A percentile compares a stretch with the other conserved stretches of the same genome.
These are phyloP conservation scores for Leucaena leucocephala DNA, from an alignment of 306 rosid genomes.

Conservation along the genomic window DNA sequence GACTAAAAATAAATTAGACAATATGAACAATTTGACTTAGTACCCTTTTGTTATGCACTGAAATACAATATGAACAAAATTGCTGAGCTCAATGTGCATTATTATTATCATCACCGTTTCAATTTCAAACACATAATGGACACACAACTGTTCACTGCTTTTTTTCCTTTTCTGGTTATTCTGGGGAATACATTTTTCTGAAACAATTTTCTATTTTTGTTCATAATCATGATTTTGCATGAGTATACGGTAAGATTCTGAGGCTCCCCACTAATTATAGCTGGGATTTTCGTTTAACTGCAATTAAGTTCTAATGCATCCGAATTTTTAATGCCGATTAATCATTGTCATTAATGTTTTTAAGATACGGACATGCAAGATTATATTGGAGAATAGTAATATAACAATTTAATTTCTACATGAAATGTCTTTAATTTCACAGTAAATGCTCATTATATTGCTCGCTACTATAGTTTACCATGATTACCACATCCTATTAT, in stretches of 20 bases:
- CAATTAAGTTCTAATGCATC: background rate
- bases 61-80: background rate
- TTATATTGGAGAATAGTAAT: background rate
- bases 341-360: background rate
- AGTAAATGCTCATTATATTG: slow-evolving; percentile 28
- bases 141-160: background rate
- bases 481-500: background rate
- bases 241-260: background rate
- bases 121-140: background rate
- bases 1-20: no score
- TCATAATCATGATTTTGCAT: background rate
- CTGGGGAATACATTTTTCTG: background rate
- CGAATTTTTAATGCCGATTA: background rate
- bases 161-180: background rate
- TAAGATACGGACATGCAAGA: background rate
- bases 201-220: background rate
- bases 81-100: background rate
- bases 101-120: background rate
- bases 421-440: slow-evolving; percentile 13
- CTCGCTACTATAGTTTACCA: slow-evolving; percentile 7
- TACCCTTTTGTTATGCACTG: background rate
- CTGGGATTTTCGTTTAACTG: background rate
- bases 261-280: background rate
- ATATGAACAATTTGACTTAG: no score
- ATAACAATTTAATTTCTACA: background rate